Percentiles rank a stretch among this genome's conserved stretches.
phyloP scores from a whole-genome alignment of 768 basidiomycete genomes.

The Suillus ampliporus region DNA sequence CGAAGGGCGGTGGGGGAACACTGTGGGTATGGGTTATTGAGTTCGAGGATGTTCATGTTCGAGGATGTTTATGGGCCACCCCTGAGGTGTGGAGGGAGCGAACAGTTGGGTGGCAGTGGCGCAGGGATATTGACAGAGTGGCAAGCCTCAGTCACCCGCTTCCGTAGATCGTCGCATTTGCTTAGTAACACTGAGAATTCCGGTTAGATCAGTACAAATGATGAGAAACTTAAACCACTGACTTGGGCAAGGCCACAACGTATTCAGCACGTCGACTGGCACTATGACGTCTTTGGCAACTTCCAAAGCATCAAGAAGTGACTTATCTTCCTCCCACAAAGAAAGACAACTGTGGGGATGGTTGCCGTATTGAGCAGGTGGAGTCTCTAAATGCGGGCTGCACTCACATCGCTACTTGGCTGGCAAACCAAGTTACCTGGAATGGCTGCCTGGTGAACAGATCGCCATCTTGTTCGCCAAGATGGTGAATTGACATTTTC shows the following conservation, averaged over 20 bases:
- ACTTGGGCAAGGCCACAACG: constrained; percentile 69
- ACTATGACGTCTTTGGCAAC: constrained; percentile 68
- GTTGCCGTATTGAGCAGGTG: constrained; percentile 12
- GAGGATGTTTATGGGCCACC: constrained; percentile 25
- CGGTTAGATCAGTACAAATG: neutral
- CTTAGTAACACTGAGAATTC: constrained; percentile 48
- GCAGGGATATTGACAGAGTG: constrained; percentile 44
- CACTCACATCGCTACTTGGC: constrained; percentile 66
- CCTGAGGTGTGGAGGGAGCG: constrained; percentile 42
- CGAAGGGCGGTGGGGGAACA: neutral
- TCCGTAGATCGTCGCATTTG: constrained; percentile 55
- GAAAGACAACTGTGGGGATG: constrained; percentile 56
- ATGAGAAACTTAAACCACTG: constrained; percentile 20
- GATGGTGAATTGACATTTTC: constrained; percentile 55
- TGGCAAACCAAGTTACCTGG: constrained; percentile 73
- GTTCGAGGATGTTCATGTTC: constrained; percentile 15
- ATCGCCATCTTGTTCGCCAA: constrained; percentile 56
- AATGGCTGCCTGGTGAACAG: constrained; percentile 71
- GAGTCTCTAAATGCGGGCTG: constrained; percentile 16
- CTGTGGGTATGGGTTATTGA: neutral
- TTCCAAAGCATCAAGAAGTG: constrained; percentile 62
- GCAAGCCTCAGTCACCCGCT: constrained; percentile 56
- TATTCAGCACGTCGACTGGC: constrained; percentile 69
- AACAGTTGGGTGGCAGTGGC: constrained; percentile 46
- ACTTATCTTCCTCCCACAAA: constrained; percentile 67